A percentile compares a stretch with the other conserved stretches of the same genome.
Evolutionary conservation across 306 rosid species (phyloP).

Genomic region (Echinosophora koreensis): DNA sequence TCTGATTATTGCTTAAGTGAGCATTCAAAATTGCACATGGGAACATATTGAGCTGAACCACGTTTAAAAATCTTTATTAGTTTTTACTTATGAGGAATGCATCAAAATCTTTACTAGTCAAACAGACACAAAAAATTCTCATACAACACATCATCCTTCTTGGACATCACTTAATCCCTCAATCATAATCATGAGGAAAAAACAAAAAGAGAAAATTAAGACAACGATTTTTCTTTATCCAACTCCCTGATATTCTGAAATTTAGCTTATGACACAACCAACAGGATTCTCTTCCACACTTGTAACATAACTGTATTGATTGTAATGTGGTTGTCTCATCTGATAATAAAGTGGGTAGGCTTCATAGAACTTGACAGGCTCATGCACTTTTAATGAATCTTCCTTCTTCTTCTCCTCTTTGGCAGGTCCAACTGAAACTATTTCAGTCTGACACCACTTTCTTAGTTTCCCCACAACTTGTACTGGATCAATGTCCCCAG

Average conservation of each 20-base stretch:
- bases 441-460: constrained; percentile 53
- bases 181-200: too few relatives aligned
- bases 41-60: too few relatives aligned
- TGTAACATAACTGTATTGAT: neutral
- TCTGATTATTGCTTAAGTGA: too few relatives aligned
- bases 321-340: neutral
- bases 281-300: constrained; percentile 56
- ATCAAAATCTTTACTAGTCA: too few relatives aligned
- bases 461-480: constrained; percentile 56
- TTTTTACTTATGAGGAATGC: too few relatives aligned
- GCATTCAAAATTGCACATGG: too few relatives aligned
- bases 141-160: too few relatives aligned
- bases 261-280: constrained; percentile 66
- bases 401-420: constrained; percentile 65
- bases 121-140: too few relatives aligned
- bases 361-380: neutral
- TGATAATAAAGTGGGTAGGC: constrained; percentile 22
- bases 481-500: constrained; percentile 70
- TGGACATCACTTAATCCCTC: too few relatives aligned
- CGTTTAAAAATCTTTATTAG: too few relatives aligned
- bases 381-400: neutral
- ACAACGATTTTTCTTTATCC: neutral
- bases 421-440: constrained; percentile 67
- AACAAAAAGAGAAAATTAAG: too few relatives aligned
- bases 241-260: neutral